phyloP scores from a whole-genome alignment of 2,329 filamentous ascomycete species.

The Juglanconis juglandina region DNA sequence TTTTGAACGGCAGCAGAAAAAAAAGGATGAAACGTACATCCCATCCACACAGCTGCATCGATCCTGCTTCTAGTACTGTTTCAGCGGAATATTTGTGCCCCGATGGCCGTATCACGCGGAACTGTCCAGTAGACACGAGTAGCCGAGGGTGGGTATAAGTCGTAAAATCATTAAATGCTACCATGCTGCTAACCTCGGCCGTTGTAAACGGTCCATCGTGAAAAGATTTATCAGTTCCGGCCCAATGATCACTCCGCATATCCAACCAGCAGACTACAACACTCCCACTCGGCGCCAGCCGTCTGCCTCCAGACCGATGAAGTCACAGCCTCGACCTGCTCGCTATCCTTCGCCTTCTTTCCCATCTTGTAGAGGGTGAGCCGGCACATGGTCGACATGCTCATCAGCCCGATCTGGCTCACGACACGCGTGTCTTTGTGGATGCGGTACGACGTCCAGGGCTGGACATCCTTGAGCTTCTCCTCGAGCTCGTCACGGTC shows the following conservation, averaged over 20 bases:
- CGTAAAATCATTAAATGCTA: not conserved
- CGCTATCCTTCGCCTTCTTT: slow-evolving; percentile 22
- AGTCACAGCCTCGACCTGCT: slow-evolving; percentile 28
- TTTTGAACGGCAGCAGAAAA: no score
- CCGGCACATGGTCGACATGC: slow-evolving; percentile 32
- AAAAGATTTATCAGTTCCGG: no score
- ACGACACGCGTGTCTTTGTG: slow-evolving; percentile 29
- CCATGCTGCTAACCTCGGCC: not conserved
- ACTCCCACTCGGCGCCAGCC: slow-evolving; percentile 35
- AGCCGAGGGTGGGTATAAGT: not conserved
- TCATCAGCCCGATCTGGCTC: slow-evolving; percentile 38
- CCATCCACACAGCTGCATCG: no score
- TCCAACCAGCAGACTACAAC: slow-evolving; percentile 17
- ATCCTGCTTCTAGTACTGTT: no score
- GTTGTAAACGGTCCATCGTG: not conserved
- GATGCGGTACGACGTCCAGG: slow-evolving; percentile 30
- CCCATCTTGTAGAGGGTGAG: slow-evolving; percentile 27
- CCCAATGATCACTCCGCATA: slow-evolving; percentile 13
- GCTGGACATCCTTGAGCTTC: slow-evolving; percentile 26
- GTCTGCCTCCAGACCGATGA: slow-evolving; percentile 33
- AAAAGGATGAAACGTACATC: no score
- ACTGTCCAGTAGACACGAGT: not conserved
- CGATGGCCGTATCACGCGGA: no score
- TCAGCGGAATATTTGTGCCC: no score
- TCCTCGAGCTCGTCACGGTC: slow-evolving; percentile 29